phyloP scores from a whole-genome alignment of 2,329 filamentous ascomycete species.

The Trichoderma sp. region DNA sequence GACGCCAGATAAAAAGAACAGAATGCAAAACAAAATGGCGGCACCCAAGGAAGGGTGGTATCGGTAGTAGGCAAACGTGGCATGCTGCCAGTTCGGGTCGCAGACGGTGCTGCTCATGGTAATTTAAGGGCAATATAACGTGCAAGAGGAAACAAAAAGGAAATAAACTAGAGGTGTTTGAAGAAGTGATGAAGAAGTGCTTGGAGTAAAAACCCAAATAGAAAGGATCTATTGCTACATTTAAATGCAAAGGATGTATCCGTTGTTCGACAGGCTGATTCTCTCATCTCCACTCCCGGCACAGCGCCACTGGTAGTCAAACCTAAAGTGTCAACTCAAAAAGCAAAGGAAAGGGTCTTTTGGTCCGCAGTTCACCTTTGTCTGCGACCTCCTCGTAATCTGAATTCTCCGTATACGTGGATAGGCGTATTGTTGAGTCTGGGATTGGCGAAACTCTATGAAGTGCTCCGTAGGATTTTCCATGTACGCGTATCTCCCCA shows the following conservation, averaged over 20 bases:
- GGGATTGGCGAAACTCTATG: not conserved
- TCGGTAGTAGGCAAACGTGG: constrained; percentile 14
- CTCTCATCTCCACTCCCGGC: not conserved
- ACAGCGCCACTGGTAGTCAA: not conserved
- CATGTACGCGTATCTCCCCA: not conserved
- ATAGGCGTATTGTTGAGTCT: not conserved
- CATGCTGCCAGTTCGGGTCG: constrained; percentile 13
- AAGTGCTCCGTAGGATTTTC: not conserved
- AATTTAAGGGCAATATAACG: not conserved
- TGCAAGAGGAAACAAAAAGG: not conserved
- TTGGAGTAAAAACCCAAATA: not conserved
- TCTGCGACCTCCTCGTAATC: not conserved
- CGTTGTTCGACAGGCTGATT: not conserved
- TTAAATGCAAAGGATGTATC: not conserved
- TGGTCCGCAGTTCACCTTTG: not conserved
- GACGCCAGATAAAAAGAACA: not conserved
- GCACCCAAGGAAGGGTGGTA: constrained; percentile 13
- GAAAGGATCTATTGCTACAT: not conserved
- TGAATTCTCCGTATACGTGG: not conserved
- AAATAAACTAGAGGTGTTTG: not conserved
- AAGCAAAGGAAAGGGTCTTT: not conserved
- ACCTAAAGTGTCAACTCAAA: not conserved
- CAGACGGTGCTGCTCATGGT: not conserved
- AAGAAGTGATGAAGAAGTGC: not conserved
- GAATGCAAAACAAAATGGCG: not conserved